These are phyloP conservation scores for Dioscorea dumetorum DNA, from an alignment of 106 monocot genomes.

Conservation along the genomic window DNA sequence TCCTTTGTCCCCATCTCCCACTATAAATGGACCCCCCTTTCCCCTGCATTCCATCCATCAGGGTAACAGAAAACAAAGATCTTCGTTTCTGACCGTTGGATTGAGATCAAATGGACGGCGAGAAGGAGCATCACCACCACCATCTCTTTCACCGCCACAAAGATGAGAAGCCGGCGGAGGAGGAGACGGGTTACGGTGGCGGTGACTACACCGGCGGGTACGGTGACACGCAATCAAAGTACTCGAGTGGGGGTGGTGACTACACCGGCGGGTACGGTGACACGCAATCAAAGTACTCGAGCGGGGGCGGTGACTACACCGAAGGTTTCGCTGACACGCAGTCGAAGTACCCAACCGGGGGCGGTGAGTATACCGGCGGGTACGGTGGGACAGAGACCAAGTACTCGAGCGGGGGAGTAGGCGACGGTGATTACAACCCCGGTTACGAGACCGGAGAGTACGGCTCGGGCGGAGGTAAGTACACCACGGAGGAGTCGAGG, in stretches of 20 bases:
- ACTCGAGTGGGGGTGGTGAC: not conserved
- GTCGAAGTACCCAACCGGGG: not conserved
- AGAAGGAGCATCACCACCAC: constrained; percentile 31
- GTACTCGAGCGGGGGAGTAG: not conserved
- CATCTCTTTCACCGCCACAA: constrained; percentile 25
- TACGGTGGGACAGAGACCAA: not conserved
- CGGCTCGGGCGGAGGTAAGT: too few relatives aligned
- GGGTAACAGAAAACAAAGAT: too few relatives aligned
- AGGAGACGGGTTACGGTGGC: constrained; percentile 10
- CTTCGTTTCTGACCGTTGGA: not conserved
- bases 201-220: not conserved
- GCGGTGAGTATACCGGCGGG: not conserved
- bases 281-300: not conserved
- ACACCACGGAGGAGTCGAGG: not conserved
- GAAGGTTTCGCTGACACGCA: not conserved
- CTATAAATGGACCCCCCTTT: too few relatives aligned
- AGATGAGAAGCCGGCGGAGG: constrained; percentile 8
- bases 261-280: not conserved
- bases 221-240: not conserved
- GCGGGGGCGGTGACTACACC: not conserved
- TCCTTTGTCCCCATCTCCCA: too few relatives aligned
- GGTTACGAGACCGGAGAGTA: not conserved
- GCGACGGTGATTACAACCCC: not conserved
- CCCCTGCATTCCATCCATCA: too few relatives aligned
- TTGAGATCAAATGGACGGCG: constrained; percentile 27